These are phyloP conservation scores for Anthracocystis walkeri DNA, from an alignment of 1,284 basidiomycete species.

Conservation along the genomic window DNA sequence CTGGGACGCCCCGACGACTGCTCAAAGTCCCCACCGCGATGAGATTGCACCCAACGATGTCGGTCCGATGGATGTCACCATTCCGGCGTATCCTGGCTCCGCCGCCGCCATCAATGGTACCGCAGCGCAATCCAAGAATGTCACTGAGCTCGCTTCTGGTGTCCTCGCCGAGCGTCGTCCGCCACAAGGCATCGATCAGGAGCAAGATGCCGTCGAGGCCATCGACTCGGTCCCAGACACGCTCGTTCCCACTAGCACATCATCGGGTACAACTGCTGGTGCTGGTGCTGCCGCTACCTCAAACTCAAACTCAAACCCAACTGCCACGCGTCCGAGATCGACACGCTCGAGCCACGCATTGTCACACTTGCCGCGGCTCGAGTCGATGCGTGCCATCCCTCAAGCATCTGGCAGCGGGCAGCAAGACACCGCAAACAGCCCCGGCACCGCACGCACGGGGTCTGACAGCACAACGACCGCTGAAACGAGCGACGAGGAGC, in stretches of 20 bases:
- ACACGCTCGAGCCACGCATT: constrained; percentile 37
- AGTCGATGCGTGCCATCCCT: constrained; percentile 52
- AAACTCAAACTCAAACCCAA: constrained; percentile 14
- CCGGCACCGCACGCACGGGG: constrained; percentile 17
- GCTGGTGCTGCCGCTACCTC: constrained; percentile 2
- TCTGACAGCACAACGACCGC: constrained; percentile 15
- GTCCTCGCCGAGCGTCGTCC: constrained; percentile 29
- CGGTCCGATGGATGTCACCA: constrained; percentile 12
- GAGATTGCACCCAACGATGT: constrained; percentile 31
- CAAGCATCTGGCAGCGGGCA: constrained; percentile 9
- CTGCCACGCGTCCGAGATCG: constrained; percentile 21
- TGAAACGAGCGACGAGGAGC: constrained; percentile 51
- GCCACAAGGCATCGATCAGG: constrained; percentile 52
- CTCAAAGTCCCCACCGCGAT: not conserved
- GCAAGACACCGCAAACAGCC: constrained; percentile 2
- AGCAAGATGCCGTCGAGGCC: constrained; percentile 47
- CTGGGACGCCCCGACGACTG: constrained; percentile 20
- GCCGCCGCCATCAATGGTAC: constrained; percentile 12
- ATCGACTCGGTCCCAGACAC: constrained; percentile 23
- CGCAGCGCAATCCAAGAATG: constrained; percentile 12
- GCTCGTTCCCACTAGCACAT: not conserved
- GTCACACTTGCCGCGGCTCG: constrained; percentile 59
- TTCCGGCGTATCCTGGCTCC: constrained; percentile 31
- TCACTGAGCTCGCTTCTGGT: constrained; percentile 14
- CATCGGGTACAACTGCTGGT: not conserved